Base-by-base conservation (phyloP, 2,329 filamentous ascomycete species). In the Colletotrichum scovillei region DNA sequence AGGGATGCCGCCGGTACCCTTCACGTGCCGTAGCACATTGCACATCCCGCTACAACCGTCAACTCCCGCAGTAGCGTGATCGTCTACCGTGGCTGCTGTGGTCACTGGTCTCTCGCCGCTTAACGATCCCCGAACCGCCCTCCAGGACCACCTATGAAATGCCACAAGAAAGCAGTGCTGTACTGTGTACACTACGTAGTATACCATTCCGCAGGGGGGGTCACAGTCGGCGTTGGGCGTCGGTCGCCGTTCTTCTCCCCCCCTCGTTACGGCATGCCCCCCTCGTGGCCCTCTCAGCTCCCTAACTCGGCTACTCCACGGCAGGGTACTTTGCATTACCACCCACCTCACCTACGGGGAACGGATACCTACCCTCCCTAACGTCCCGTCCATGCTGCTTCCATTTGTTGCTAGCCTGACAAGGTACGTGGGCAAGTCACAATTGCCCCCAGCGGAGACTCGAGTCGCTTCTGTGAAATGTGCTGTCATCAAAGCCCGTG, bases 371-470 rank as follows among this genome's bases (percentile, higher is more conserved):
- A 42, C 38, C 38, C 38, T 42, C 38, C 38, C 38, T 42, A 42
- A 42, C 14, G 14, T 42, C 14, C 14, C 14, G 38, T 42, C 38
- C 38, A 16, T 42, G 38, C 38, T 42, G 38, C 38, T 42, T 42
- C 14, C 38, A 42, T 19, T 38, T 14, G 1, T 35, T 38, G 14
- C 42, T 19, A 49, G 42, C 42, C 42, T 35, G 11, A 35, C 32
- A 35, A 35, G 32, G 32, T 35, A 35, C 32, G 9, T 35, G 32
- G 32, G 67, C 53, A 38, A 52, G 28, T 32, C 16, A 14, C 30
- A 55, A 55, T 38, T 19, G 55, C 28, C 55, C 57, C 53, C 49
- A 42, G 42, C 68, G 69, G 68, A 35, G 38, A 42, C 38, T 42
- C 38, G 38, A 42, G 49, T 67, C 46, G n/a, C 32, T 49, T n/a